Evolutionary conservation across 768 basidiomycete species (phyloP), one percentile per base, ranked within the genome.

Genomic region (Piloderma croceum): DNA sequence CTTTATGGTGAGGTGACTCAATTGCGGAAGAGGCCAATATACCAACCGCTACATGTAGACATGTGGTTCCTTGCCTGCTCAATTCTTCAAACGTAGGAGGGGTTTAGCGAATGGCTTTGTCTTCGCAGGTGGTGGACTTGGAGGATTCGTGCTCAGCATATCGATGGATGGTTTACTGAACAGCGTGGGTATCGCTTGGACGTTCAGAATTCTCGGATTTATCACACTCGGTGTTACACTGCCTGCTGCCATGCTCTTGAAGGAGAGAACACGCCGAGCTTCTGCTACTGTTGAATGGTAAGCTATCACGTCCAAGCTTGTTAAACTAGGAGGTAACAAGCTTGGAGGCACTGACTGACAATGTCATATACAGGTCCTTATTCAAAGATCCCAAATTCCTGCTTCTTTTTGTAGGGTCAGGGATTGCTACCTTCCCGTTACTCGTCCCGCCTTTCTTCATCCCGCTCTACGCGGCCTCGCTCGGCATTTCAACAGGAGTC

Each of bases 401-500:
- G 11, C 39, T 53, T 6, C 49, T 64, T 6, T 63, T 56, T 42
- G 24, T 63, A n/a, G 60, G 58, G 3, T 59, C 56, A 22, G 60
- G 49, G n/a, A 43, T 63, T 19, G 59, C 54, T 19, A 61, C 60
- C 12, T 66, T 67, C 41, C 62, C 60, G n/a, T 43, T 62, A 7
- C 57, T 67, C 24, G 60, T 63, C 18, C 54, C 63, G 1, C 57
- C 59, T 9, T 66, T 62, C 50, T 65, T 67, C 50, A 61, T 64
- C 34, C 63, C 61, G 2, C 49, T 57, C 7, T 66, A 64, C 40
- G 57, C 60, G 38, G 48, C 52, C 3, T 61, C 60, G 2, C 46
- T 62, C 24, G 37, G 47, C 19, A 46, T 58, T 23, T 51, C 59
- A 1, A 32, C 43, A 21, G 44, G 44, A 36, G 22, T 55, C 22